Base-by-base conservation (phyloP, 352 stramenopile species). In the Pythium guiyangense region DNA sequence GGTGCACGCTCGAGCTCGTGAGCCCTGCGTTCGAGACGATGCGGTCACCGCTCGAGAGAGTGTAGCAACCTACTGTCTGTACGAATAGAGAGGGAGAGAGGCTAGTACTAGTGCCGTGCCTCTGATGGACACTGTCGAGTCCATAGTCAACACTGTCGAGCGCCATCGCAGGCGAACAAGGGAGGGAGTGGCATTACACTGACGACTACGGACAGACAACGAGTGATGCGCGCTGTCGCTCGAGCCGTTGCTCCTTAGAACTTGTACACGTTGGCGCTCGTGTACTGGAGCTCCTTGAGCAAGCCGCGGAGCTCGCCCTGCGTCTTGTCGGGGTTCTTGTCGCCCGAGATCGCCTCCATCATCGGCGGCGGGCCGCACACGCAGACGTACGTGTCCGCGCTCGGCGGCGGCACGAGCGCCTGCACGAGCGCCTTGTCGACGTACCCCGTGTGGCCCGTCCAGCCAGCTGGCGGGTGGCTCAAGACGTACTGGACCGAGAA, bases 281-380 rank as follows among this genome's bases (percentile, higher is more conserved):
- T 82, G 72, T 92, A 94, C 50, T 89, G 70, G 37, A 90, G 70
- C 9, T 87, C 73, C 68, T 96, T 96, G 34, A 97, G 74, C 53
- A 94, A 52, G 31, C 88, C 88, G 49, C 88, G 77, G 31, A 97
- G 64, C 49, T 92, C 76, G 52, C 88, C 88, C 70, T 97, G 88
- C 39, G 70, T 78, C 47, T 66, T 86, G 71, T 97, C 86, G 71
- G 87, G 85, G 39, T 77, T 79, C 71, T 94, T 94, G 68, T 90
- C 73, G 52, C 88, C 86, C 40, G 80, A 96, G 49, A 97, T 62
- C 58, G 90, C 77, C 67, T 94, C 86, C 86, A 96, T 94, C 77
- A 97, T 92, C 18, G 83, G 78, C 14, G 81, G 88, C 26, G 90
- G 90, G 15, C 90, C 90, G 62, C 89, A 97, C 47, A 97, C 85